Conservation (phyloP, 2,329 filamentous ascomycete genomes). For the Pseudogymnoascus sp. region DNA sequence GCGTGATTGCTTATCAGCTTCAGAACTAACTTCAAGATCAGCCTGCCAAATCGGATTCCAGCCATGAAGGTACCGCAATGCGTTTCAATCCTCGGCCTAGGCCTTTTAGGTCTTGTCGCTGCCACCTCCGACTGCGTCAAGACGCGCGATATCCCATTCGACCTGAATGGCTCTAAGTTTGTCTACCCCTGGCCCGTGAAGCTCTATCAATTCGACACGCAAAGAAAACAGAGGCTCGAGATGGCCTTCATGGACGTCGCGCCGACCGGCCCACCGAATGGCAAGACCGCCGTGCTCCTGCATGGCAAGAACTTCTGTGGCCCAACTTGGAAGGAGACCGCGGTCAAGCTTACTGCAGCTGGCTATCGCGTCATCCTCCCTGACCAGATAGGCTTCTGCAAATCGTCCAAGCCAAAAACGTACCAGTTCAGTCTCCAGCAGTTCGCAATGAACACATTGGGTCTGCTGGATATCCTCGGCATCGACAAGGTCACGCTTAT, state of each 20-base stretch:
- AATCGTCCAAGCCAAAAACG: conserved; percentile 41
- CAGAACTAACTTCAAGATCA: background rate
- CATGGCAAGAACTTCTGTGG: conserved; percentile 51
- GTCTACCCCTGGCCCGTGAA: conserved; percentile 43
- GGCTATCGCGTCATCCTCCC: conserved; percentile 46
- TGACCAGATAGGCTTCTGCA: conserved; percentile 50
- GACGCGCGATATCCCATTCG: background rate
- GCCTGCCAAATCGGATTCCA: background rate
- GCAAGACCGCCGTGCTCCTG: conserved; percentile 31
- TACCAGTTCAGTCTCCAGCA: conserved; percentile 48
- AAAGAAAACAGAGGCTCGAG: conserved; percentile 36
- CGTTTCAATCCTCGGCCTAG: background rate
- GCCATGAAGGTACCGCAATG: background rate
- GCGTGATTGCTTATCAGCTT: background rate
- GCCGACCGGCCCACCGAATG: conserved; percentile 28
- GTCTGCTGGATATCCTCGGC: conserved; percentile 36
- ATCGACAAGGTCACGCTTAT: conserved; percentile 39
- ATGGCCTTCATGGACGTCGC: conserved; percentile 50
- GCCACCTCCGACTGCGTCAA: background rate
- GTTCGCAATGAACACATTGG: conserved; percentile 41
- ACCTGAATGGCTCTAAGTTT: background rate
- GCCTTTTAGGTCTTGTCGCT: background rate
- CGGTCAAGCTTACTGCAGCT: conserved; percentile 31
- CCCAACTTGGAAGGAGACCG: conserved; percentile 43
- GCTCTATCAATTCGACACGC: conserved; percentile 40